Percentiles rank a stretch among this genome's conserved stretches.
Conservation (phyloP, 306 rosid species). For the Rosa rugosa region DNA sequence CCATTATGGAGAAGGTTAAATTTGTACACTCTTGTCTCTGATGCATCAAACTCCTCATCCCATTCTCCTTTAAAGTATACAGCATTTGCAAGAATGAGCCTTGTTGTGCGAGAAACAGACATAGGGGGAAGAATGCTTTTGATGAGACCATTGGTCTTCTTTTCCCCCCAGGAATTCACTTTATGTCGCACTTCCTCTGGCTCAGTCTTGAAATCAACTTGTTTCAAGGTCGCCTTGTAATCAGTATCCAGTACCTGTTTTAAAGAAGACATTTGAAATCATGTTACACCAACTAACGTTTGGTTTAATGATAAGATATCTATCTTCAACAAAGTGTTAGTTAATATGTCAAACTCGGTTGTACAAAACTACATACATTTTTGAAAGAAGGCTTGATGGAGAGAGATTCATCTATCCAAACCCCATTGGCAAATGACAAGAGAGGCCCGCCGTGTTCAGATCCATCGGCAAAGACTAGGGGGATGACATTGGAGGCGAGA, state of each 20-base stretch:
- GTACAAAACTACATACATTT: background rate
- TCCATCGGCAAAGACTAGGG: background rate
- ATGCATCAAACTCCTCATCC: background rate
- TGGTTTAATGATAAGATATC: background rate
- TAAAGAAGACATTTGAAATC: background rate
- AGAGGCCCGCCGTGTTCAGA: background rate
- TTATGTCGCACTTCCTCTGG: background rate
- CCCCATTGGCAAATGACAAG: background rate
- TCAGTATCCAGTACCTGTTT: background rate
- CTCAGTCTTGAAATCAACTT: background rate
- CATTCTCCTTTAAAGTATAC: background rate
- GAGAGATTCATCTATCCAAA: background rate
- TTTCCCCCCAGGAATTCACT: background rate
- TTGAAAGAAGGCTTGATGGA: background rate
- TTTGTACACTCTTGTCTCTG: background rate
- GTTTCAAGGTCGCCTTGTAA: background rate
- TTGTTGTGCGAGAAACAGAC: background rate
- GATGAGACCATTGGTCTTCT: background rate
- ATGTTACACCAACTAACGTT: background rate
- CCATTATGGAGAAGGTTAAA: background rate
- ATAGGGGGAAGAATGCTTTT: background rate
- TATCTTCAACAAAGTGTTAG: background rate
- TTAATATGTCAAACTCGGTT: background rate
- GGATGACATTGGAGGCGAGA: background rate
- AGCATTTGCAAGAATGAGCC: background rate